Percentiles rank a stretch among this genome's conserved stretches.
Evolutionary conservation across 148 eudicot genomes (phyloP).

Genomic region (Oxyria digyna): DNA sequence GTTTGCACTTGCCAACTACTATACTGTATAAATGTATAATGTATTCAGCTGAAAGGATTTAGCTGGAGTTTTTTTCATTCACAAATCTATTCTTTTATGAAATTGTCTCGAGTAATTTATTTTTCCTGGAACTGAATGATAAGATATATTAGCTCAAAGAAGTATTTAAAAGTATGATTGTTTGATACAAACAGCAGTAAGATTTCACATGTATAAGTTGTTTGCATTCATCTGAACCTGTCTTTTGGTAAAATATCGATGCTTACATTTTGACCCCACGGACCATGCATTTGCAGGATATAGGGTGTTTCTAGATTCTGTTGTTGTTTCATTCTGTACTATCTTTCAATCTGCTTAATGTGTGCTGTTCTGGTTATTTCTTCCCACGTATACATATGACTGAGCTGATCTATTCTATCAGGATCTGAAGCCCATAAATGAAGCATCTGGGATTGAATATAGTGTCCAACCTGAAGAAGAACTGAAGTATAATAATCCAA

Average conservation of each 20-base stretch:
- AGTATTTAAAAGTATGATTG: neutral
- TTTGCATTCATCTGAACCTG: neutral
- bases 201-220: neutral
- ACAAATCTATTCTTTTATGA: neutral
- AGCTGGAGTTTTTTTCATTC: neutral
- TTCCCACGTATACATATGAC: neutral
- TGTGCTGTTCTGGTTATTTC: neutral
- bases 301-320: too few relatives aligned
- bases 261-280: too few relatives aligned
- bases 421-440: neutral
- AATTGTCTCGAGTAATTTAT: neutral
- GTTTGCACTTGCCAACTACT: neutral
- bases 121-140: neutral
- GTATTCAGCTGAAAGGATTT: neutral
- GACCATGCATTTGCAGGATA: too few relatives aligned
- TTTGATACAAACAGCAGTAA: neutral
- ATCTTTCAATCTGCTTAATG: neutral
- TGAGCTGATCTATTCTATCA: constrained; percentile 3
- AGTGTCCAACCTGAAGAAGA: constrained; percentile 4
- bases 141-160: neutral
- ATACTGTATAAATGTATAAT: too few relatives aligned
- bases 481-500: neutral
- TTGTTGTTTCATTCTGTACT: constrained; percentile 1
- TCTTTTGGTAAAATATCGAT: too few relatives aligned
- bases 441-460: neutral